Conservation (phyloP, 2,329 filamentous ascomycete species). For the Sporothrix schenckii region DNA sequence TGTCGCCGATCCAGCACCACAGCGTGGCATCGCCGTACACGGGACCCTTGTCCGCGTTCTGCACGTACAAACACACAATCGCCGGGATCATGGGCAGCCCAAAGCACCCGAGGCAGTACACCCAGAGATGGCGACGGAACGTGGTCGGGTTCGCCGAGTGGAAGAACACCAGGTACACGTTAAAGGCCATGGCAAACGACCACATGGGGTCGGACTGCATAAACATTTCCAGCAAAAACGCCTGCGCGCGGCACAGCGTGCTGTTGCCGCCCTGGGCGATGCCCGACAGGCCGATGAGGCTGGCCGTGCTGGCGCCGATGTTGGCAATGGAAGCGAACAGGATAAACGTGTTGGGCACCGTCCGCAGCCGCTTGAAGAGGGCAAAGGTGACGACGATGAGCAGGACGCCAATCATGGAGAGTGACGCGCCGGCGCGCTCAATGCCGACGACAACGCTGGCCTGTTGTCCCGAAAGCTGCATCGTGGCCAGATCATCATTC, state of each 20-base stretch:
- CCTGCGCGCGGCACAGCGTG: slow-evolving; percentile 63
- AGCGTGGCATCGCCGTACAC: slow-evolving; percentile 64
- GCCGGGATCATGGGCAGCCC: slow-evolving; percentile 71
- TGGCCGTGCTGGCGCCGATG: slow-evolving; percentile 64
- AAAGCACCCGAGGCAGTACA: slow-evolving; percentile 72
- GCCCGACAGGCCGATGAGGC: slow-evolving; percentile 70
- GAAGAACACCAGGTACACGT: slow-evolving; percentile 73
- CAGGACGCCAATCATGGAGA: slow-evolving; percentile 56
- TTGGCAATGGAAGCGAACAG: slow-evolving; percentile 64
- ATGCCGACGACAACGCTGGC: slow-evolving; percentile 50
- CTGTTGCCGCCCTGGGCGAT: slow-evolving; percentile 57
- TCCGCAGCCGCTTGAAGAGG: slow-evolving; percentile 56
- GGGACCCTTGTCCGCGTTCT: slow-evolving; percentile 43
- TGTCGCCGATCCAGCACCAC: slow-evolving; percentile 63
- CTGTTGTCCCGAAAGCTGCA: slow-evolving; percentile 44
- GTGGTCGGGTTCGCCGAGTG: slow-evolving; percentile 64
- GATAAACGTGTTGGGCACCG: slow-evolving; percentile 64
- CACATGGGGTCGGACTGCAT: slow-evolving; percentile 76
- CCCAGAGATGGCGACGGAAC: slow-evolving; percentile 71
- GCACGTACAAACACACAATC: slow-evolving; percentile 64
- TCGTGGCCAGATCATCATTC: slow-evolving; percentile 31
- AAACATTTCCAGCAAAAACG: slow-evolving; percentile 70
- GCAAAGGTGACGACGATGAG: slow-evolving; percentile 58
- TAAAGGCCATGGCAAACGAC: slow-evolving; percentile 81
- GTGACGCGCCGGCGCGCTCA: slow-evolving; percentile 57